Conservation (phyloP, 1,284 basidiomycete genomes). For the Boletus semigastroideus region DNA sequence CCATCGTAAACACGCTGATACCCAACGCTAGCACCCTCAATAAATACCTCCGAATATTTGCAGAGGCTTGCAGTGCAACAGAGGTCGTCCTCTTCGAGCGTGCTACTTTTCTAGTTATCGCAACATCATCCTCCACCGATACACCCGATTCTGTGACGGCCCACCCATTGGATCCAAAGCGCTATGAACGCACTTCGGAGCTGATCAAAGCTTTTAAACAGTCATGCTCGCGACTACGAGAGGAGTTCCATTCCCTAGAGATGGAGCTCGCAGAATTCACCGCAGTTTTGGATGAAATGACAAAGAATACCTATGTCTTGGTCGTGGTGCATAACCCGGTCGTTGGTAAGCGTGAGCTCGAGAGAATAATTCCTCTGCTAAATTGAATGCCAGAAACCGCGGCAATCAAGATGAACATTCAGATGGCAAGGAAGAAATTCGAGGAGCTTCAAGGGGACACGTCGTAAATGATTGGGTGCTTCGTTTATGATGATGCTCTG, state of each 20-base stretch:
- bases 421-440: slow-evolving; percentile 78
- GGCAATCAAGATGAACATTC: slow-evolving; percentile 81
- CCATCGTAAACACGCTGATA: slow-evolving; percentile 94
- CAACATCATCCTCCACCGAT: slow-evolving; percentile 55
- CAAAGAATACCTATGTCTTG: slow-evolving; percentile 92
- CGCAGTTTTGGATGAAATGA: slow-evolving; percentile 93
- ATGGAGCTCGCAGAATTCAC: slow-evolving; percentile 83
- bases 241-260: slow-evolving; percentile 80
- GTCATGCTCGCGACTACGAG: slow-evolving; percentile 79
- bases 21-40: slow-evolving; percentile 91
- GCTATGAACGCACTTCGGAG: slow-evolving; percentile 95
- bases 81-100: slow-evolving; percentile 97
- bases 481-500: neutral
- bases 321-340: slow-evolving; percentile 86
- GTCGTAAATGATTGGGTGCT: slow-evolving; percentile 11
- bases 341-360: slow-evolving; percentile 58
- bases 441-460: slow-evolving; percentile 76
- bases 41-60: slow-evolving; percentile 82
- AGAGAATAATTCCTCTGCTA: neutral
- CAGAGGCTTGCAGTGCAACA: slow-evolving; percentile 81
- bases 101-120: slow-evolving; percentile 96
- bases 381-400: slow-evolving; percentile 62
- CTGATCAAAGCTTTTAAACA: slow-evolving; percentile 95
- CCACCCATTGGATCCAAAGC: slow-evolving; percentile 67
- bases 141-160: slow-evolving; percentile 33